Conservation (phyloP, 371 early-diverging fungal species). For the Chytridium lagenaria region DNA sequence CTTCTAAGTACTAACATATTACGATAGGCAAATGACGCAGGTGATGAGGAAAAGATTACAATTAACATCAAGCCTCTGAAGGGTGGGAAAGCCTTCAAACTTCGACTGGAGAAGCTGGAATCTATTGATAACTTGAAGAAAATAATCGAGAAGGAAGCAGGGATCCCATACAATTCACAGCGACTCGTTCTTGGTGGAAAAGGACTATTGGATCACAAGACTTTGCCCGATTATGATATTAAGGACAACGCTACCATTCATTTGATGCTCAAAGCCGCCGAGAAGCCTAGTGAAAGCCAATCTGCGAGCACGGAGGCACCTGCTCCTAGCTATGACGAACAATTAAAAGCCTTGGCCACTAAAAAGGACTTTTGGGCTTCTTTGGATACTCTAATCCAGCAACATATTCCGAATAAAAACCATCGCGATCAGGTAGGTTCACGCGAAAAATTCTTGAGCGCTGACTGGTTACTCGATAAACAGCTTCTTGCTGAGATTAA, state of each 20-base stretch:
- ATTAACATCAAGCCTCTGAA: slow-evolving; percentile 26
- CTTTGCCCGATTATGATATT: slow-evolving; percentile 28
- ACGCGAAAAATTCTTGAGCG: no score
- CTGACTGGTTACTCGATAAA: no score
- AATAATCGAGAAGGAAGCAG: neutral
- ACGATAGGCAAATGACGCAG: neutral
- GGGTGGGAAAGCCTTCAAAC: neutral
- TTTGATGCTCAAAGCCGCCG: slow-evolving; percentile 18
- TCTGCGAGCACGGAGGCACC: neutral
- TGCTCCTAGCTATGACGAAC: neutral
- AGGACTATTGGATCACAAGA: slow-evolving; percentile 17
- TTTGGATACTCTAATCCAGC: neutral
- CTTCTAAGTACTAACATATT: neutral
- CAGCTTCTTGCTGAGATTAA: no score
- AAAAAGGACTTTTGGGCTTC: slow-evolving; percentile 15
- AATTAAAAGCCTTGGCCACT: neutral
- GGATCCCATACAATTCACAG: neutral
- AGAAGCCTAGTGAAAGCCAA: neutral
- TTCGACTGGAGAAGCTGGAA: neutral
- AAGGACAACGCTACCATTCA: slow-evolving; percentile 14
- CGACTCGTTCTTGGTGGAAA: slow-evolving; percentile 28
- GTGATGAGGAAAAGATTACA: neutral
- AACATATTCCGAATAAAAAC: neutral
- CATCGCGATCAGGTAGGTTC: neutral
- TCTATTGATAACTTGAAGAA: slow-evolving; percentile 20